Conservation (phyloP, 2,329 filamentous ascomycete genomes). For the Alternaria gansuensis region DNA sequence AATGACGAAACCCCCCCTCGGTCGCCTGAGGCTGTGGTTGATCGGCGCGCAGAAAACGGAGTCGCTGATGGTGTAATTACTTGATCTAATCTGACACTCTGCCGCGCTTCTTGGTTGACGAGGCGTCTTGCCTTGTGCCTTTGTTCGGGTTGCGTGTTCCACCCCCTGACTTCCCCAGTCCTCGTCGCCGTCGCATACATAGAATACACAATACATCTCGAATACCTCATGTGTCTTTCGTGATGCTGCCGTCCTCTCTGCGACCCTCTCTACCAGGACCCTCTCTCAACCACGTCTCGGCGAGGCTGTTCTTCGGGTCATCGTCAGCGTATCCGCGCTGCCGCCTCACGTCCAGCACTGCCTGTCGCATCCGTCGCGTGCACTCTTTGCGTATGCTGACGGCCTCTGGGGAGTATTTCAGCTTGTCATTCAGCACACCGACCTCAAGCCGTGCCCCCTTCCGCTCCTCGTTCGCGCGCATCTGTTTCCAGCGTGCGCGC, state of each 20-base stretch:
- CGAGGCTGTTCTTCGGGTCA: conserved; percentile 77
- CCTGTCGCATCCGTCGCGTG: conserved; percentile 76
- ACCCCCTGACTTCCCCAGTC: background rate
- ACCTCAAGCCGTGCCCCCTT: conserved; percentile 55
- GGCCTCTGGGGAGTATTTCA: conserved; percentile 78
- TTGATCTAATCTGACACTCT: conserved; percentile 70
- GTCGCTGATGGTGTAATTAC: conserved; percentile 63
- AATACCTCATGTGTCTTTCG: conserved; percentile 61
- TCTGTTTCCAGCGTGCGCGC: conserved; percentile 74
- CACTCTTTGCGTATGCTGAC: conserved; percentile 80
- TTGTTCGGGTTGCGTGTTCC: background rate
- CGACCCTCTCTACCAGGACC: conserved; percentile 63
- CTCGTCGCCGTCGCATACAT: background rate
- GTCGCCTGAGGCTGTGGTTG: conserved; percentile 33
- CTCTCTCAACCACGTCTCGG: conserved; percentile 79
- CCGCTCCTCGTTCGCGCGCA: conserved; percentile 65
- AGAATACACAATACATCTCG: conserved; percentile 9
- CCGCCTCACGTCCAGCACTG: conserved; percentile 80
- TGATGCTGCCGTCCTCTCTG: conserved; percentile 69
- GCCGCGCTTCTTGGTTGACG: conserved; percentile 20
- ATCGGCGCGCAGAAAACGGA: conserved; percentile 31
- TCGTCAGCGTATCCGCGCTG: conserved; percentile 79
- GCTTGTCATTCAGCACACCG: conserved; percentile 70
- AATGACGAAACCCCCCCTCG: conserved; percentile 38
- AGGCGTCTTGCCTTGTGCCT: conserved; percentile 11